A percentile compares a stretch with the other conserved stretches of the same genome.
These are phyloP conservation scores for Lunasporangiospora selenospora DNA, from an alignment of 192 early-diverging fungal species.

Conservation along the genomic window DNA sequence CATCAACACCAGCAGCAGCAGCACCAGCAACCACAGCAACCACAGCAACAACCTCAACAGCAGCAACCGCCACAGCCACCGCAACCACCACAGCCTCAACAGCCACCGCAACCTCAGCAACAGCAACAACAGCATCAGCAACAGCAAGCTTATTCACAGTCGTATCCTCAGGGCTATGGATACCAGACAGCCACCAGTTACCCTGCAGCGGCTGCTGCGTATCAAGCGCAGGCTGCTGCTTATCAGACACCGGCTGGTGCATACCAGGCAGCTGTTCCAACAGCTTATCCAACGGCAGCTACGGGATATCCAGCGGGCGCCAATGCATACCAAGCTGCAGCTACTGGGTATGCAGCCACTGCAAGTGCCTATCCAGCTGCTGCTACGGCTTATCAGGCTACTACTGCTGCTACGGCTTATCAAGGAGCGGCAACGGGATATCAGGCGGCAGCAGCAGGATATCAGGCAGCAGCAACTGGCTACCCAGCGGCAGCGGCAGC, in stretches of 20 bases:
- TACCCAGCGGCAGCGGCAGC: no score
- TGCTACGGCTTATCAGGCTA: no score
- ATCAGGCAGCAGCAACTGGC: slow-evolving; percentile 26
- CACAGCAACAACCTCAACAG: no score
- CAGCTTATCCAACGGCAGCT: slow-evolving; percentile 18
- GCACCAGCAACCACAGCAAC: not conserved
- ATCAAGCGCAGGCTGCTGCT: slow-evolving; percentile 5
- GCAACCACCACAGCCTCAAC: slow-evolving; percentile 20
- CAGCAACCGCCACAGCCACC: slow-evolving; percentile 19
- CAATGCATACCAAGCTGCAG: slow-evolving; percentile 10
- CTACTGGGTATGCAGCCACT: slow-evolving; percentile 11
- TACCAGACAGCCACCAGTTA: no score
- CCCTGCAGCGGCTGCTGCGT: not conserved
- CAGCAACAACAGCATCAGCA: no score
- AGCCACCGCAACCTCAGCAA: slow-evolving; percentile 1
- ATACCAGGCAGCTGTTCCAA: slow-evolving; percentile 11
- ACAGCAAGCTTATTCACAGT: slow-evolving; percentile 30
- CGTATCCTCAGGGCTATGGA: slow-evolving; percentile 34
- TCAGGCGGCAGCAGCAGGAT: slow-evolving; percentile 13
- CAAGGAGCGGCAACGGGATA: no score
- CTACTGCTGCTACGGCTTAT: no score
- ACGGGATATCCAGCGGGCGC: slow-evolving; percentile 24
- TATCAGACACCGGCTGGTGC: slow-evolving; percentile 19
- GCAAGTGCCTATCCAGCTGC: slow-evolving; percentile 15
- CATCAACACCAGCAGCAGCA: slow-evolving; percentile 29